A percentile compares a stretch with the other conserved stretches of the same genome.
phyloP scores from a whole-genome alignment of 1,284 basidiomycete species.

The Agroathelia rolfsii region DNA sequence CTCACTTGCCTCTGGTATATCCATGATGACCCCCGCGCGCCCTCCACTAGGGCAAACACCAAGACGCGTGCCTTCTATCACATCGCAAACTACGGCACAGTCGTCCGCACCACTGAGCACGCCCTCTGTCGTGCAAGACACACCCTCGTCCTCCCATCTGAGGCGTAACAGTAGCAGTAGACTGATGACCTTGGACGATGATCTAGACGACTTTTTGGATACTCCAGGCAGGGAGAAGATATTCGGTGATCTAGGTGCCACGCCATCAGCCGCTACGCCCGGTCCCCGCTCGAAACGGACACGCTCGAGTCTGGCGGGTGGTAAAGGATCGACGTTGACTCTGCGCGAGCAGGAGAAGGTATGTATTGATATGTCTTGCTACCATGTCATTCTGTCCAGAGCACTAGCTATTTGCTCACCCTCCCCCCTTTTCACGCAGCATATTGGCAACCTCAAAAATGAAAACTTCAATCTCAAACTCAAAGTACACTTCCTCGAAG shows the following conservation, averaged over 20 bases:
- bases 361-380: conserved; percentile 15
- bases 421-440: conserved; percentile 35
- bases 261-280: conserved; percentile 33
- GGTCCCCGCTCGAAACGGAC: conserved; percentile 32
- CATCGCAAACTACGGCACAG: conserved; percentile 41
- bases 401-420: conserved; percentile 2
- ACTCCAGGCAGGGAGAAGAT: conserved; percentile 41
- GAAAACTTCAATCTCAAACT: conserved; percentile 94
- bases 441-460: conserved; percentile 89
- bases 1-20: conserved; percentile 44
- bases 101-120: conserved; percentile 45
- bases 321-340: conserved; percentile 58
- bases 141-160: conserved; percentile 20
- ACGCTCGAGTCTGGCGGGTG: conserved; percentile 30
- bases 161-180: too few relatives aligned
- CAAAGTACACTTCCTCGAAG: conserved; percentile 88
- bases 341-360: conserved; percentile 94
- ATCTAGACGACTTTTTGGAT: conserved; percentile 36
- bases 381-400: conserved; percentile 1
- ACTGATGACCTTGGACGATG: too few relatives aligned
- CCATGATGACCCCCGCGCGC: conserved; percentile 44
- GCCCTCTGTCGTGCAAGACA: conserved; percentile 35
- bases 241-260: conserved; percentile 39
- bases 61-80: conserved; percentile 43
- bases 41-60: too few relatives aligned